Evolutionary conservation across 371 early-diverging fungal species (phyloP).

Genomic region (Syncephalastrum contaminatum): DNA sequence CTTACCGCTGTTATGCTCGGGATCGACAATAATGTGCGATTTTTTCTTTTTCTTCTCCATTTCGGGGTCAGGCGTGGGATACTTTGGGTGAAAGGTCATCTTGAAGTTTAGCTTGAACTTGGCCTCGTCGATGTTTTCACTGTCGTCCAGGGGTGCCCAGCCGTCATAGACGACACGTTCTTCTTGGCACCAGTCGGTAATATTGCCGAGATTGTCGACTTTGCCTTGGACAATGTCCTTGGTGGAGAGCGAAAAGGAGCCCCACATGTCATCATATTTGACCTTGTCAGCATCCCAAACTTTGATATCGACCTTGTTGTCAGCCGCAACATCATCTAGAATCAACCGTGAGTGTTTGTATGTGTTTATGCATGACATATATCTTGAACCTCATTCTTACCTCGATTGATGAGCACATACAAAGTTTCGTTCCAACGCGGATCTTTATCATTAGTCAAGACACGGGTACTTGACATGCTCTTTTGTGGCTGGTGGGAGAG

Average conservation of each 20-base stretch:
- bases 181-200: slow-evolving; percentile 28
- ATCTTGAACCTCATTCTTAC: slow-evolving; percentile 7
- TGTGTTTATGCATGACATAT: not conserved
- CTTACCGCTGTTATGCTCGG: slow-evolving; percentile 29
- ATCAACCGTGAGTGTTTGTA: not conserved
- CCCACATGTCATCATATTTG: slow-evolving; percentile 45
- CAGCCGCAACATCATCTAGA: slow-evolving; percentile 37
- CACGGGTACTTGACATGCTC: slow-evolving; percentile 33
- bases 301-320: slow-evolving; percentile 36
- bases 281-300: slow-evolving; percentile 52
- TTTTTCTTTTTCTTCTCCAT: slow-evolving; percentile 11
- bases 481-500: slow-evolving; percentile 40
- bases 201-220: slow-evolving; percentile 35
- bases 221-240: slow-evolving; percentile 33
- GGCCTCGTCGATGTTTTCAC: slow-evolving; percentile 21
- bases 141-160: slow-evolving; percentile 44
- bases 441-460: slow-evolving; percentile 41
- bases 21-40: slow-evolving; percentile 15
- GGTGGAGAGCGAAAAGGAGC: slow-evolving; percentile 29
- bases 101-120: slow-evolving; percentile 37
- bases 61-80: slow-evolving; percentile 22
- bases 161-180: slow-evolving; percentile 43
- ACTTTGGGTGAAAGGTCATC: slow-evolving; percentile 46
- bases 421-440: slow-evolving; percentile 44
- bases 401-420: slow-evolving; percentile 31